Base-by-base conservation (phyloP, 306 rosid species). In the Prunus campanulata region DNA sequence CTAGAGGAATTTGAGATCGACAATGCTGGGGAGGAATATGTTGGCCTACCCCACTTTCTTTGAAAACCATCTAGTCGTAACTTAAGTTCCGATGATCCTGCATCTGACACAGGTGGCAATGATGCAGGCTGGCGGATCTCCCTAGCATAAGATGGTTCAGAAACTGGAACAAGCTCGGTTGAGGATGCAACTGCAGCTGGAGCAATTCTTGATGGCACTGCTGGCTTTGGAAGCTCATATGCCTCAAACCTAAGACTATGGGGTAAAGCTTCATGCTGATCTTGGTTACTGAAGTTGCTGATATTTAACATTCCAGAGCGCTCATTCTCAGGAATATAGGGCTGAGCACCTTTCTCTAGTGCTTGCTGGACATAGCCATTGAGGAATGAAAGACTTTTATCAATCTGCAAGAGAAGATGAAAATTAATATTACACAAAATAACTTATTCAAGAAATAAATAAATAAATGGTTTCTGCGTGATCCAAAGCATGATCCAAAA, bases 31-130 rank as follows among this genome's bases (percentile, higher is more conserved):
- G n/a, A n/a, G n/a, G n/a, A n/a, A n/a, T n/a, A n/a, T n/a, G n/a
- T 54, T 52, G 90, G 88, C 82, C 79, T 84, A 22, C 97, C 97
- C 97, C 97, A 92, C 80, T 90, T 90, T 82, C 67, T 90, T 73
- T 90, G 97, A 87, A 92, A 96, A 64, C 97, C 97, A n/a, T n/a
- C n/a, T n/a, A n/a, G n/a, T n/a, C n/a, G n/a, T n/a, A n/a, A 54
- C 88, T 86, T 90, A 48, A 90, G 88, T 69, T 82, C 88, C n/a
- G 88, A 76, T 5, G 89, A 79, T 67, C 91, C 93, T 47, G 85
- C 80, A 76, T 86, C 95, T 11, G 88, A 88, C 61, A 79, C 68
- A 35, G 85, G 75, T 75, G 90, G 84, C 30, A 61, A 78, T 35
- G 91, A 69, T 56, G 87, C 80, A 49, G 79, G 76, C 49, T 79